A percentile compares a stretch with the other conserved stretches of the same genome.
Conservation (phyloP, 352 stramenopile species). For the Phytophthora citricola region DNA sequence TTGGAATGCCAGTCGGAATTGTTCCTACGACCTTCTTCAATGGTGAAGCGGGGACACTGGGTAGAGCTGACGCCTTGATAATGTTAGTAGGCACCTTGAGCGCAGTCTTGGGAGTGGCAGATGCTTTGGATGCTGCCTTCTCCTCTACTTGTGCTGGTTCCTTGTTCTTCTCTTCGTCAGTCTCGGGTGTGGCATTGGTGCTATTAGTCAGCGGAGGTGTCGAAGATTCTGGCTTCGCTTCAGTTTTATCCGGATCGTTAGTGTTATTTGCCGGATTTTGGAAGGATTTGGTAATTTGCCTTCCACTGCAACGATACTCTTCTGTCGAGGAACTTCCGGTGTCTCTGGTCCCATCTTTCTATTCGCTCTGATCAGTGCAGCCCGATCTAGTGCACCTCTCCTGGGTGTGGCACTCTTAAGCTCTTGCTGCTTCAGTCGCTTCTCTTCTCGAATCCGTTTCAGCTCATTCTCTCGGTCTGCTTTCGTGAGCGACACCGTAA, state of each 20-base stretch:
- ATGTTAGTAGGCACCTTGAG: constrained; percentile 57
- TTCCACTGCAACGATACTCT: constrained; percentile 9
- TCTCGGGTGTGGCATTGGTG: background rate
- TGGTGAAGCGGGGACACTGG: constrained; percentile 20
- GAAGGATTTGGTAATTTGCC: background rate
- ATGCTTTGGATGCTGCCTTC: constrained; percentile 20
- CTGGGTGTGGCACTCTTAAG: constrained; percentile 50
- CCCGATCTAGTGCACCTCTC: constrained; percentile 38
- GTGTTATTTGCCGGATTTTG: background rate
- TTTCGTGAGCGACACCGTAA: constrained; percentile 79
- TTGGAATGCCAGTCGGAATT: constrained; percentile 27
- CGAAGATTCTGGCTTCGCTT: constrained; percentile 1
- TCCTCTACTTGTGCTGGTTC: constrained; percentile 15
- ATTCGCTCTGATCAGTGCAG: constrained; percentile 12
- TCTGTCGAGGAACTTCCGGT: constrained; percentile 25
- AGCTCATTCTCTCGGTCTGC: constrained; percentile 80
- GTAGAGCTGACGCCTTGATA: constrained; percentile 36
- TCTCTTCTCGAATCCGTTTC: constrained; percentile 72
- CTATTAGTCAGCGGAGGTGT: background rate
- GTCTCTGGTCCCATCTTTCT: constrained; percentile 39
- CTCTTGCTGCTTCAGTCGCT: constrained; percentile 60
- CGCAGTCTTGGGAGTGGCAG: constrained; percentile 37
- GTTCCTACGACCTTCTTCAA: constrained; percentile 34
- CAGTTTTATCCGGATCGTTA: background rate
- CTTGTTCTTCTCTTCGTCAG: constrained; percentile 11